phyloP scores from a whole-genome alignment of 2,329 filamentous ascomycete species.

The Boeremia exigua region DNA sequence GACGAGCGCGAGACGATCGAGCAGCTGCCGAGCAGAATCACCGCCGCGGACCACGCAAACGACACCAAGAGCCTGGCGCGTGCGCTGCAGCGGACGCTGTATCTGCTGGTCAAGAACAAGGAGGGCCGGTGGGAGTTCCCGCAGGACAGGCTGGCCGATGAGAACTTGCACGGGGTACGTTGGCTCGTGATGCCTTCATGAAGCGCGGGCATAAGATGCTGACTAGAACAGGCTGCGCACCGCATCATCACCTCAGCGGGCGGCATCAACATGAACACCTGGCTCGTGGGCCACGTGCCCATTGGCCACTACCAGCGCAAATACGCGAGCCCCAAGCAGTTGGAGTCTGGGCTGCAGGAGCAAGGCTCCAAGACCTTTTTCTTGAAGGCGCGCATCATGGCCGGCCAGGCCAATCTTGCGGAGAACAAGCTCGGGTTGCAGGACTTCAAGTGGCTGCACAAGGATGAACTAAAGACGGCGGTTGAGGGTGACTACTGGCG shows the following conservation, averaged over 20 bases:
- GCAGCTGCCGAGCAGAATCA: constrained; percentile 71
- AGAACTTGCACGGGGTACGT: constrained; percentile 83
- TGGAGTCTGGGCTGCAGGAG: constrained; percentile 44
- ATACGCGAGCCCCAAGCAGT: constrained; percentile 50
- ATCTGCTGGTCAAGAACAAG: constrained; percentile 79
- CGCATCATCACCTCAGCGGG: constrained; percentile 77
- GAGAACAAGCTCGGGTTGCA: constrained; percentile 73
- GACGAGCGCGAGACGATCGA: constrained; percentile 70
- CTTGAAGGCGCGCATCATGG: constrained; percentile 95
- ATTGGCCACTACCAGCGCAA: constrained; percentile 76
- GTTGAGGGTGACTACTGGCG: constrained; percentile 74
- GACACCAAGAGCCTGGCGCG: constrained; percentile 81
- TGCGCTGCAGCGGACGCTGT: constrained; percentile 79
- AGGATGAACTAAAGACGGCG: constrained; percentile 78
- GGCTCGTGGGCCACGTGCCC: constrained; percentile 90
- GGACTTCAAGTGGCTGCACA: constrained; percentile 92
- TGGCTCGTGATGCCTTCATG: background rate
- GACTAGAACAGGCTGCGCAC: constrained; percentile 72
- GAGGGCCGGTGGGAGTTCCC: constrained; percentile 84
- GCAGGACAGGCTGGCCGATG: constrained; percentile 70
- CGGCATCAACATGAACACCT: constrained; percentile 97
- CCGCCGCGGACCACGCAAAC: constrained; percentile 77
- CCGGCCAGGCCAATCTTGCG: constrained; percentile 84
- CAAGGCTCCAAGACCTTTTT: constrained; percentile 88
- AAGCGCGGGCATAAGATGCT: background rate